Conservation (phyloP, 176 grass and related monocot genomes). For the Poa annua region DNA sequence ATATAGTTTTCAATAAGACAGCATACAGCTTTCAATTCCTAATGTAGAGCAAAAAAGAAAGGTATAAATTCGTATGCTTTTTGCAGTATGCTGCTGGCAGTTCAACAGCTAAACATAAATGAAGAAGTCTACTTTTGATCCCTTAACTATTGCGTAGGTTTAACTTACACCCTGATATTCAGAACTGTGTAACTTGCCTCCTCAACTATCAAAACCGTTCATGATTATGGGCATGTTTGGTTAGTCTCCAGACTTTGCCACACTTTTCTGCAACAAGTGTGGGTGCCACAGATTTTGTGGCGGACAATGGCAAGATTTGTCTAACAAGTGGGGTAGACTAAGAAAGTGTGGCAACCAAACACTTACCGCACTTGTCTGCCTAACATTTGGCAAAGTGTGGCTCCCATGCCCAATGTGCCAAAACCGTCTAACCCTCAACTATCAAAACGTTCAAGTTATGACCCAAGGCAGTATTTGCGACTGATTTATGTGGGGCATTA, state of each 20-base stretch:
- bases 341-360: too few species aligned
- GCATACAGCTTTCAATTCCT: neutral
- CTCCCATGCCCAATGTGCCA: neutral
- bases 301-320: too few species aligned
- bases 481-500: neutral
- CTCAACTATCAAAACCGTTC: neutral
- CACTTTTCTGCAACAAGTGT: too few species aligned
- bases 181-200: neutral
- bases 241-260: too few species aligned
- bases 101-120: constrained; percentile 30
- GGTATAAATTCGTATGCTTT: neutral
- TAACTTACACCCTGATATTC: constrained; percentile 17
- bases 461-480: neutral
- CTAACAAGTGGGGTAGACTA: too few species aligned
- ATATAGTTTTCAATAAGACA: constrained; percentile 22
- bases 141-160: neutral
- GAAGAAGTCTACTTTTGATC: neutral
- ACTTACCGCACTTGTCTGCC: too few species aligned
- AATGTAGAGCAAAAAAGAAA: neutral
- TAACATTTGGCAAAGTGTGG: too few species aligned
- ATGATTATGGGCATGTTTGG: neutral
- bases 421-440: constrained; percentile 9
- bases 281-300: too few species aligned
- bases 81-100: constrained; percentile 26
- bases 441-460: constrained; percentile 1